These are phyloP conservation scores for Erythrobasidium hasegawianum DNA, from an alignment of 1,284 basidiomycete species.

Conservation along the genomic window DNA sequence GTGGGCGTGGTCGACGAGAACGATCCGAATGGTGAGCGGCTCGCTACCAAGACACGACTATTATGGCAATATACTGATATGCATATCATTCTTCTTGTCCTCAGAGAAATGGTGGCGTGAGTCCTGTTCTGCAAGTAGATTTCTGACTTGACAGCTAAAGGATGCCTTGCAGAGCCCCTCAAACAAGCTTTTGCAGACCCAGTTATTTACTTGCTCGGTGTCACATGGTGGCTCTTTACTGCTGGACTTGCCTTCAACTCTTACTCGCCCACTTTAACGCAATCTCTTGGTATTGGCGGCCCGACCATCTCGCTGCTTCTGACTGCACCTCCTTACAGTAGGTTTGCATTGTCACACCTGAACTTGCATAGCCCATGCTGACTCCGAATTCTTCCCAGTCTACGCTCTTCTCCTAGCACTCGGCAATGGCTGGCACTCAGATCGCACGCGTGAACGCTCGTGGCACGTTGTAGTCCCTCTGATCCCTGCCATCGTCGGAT, in stretches of 20 bases:
- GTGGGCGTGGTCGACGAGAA: constrained; percentile 66
- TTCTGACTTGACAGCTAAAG: too few species aligned
- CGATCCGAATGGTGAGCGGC: constrained; percentile 5
- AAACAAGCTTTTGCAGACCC: constrained; percentile 7
- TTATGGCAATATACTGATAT: background rate
- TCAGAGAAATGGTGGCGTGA: background rate
- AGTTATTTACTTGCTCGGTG: constrained; percentile 4
- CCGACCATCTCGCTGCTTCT: constrained; percentile 53
- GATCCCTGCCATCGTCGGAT: constrained; percentile 53
- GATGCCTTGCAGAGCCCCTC: background rate
- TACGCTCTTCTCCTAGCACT: background rate
- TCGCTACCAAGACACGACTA: too few species aligned
- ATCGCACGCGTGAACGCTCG: constrained; percentile 50
- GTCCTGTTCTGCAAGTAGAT: too few species aligned
- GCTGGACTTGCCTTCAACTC: constrained; percentile 8
- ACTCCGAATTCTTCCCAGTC: background rate
- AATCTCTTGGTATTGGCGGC: constrained; percentile 7
- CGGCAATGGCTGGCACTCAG: constrained; percentile 18
- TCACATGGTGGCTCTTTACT: constrained; percentile 2
- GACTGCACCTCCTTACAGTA: constrained; percentile 61
- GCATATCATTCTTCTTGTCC: background rate
- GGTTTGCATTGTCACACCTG: too few species aligned
- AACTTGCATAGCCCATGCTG: too few species aligned
- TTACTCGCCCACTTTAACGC: constrained; percentile 12
- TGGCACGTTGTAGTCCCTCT: constrained; percentile 76